These are phyloP conservation scores for Porphyrellus cyaneotinctus DNA, from an alignment of 768 basidiomycete species.

Conservation along the genomic window DNA sequence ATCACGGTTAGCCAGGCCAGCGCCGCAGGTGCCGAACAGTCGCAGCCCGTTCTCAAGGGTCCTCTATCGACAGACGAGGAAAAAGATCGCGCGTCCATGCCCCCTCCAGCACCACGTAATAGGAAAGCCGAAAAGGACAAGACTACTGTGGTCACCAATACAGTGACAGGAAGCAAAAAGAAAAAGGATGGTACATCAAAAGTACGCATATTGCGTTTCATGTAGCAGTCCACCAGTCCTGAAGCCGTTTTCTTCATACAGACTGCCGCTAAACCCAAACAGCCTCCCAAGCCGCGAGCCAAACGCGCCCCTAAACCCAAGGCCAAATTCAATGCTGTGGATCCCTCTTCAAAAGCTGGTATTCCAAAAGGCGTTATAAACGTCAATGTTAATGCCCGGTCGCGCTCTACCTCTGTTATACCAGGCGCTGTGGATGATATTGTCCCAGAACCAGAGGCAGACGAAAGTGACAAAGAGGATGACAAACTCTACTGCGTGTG, in stretches of 20 bases:
- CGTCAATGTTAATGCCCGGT: constrained; percentile 41
- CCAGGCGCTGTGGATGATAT: constrained; percentile 42
- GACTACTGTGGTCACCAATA: neutral
- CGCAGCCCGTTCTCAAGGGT: constrained; percentile 8
- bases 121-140: constrained; percentile 29
- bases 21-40: neutral
- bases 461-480: constrained; percentile 38
- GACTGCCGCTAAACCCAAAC: constrained; percentile 28
- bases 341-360: constrained; percentile 15
- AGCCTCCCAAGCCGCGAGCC: constrained; percentile 28
- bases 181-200: constrained; percentile 27
- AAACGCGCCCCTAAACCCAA: constrained; percentile 33
- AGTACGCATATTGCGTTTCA: constrained; percentile 9
- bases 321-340: constrained; percentile 10
- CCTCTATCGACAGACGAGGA: constrained; percentile 16
- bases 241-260: neutral
- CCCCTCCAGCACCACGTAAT: constrained; percentile 39
- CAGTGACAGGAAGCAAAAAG: constrained; percentile 34
- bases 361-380: constrained; percentile 24
- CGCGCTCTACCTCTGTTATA: constrained; percentile 68
- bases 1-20: neutral
- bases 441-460: constrained; percentile 49
- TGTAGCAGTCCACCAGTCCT: neutral
- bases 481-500: constrained; percentile 86
- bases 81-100: constrained; percentile 54